Percentiles rank a stretch among this genome's conserved stretches.
Conservation (phyloP, 1,284 basidiomycete genomes). For the Trametes pubescens region DNA sequence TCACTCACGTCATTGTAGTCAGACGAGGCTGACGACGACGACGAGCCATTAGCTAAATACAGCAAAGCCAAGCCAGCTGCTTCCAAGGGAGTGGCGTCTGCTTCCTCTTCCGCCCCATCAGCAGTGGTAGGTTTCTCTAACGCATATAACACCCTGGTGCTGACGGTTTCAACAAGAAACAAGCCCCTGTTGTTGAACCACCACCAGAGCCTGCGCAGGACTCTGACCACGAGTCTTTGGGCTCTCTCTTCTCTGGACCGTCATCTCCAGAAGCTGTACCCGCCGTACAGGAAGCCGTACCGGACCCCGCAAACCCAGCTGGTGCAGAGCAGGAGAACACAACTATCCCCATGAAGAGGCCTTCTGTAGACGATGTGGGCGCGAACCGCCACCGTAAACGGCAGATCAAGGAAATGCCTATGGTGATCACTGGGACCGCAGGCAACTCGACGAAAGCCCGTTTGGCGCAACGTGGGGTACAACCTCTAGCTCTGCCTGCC, state of each 20-base stretch:
- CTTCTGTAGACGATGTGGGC: slow-evolving; percentile 12
- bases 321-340: neutral
- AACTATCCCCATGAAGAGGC: slow-evolving; percentile 27
- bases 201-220: neutral
- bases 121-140: neutral
- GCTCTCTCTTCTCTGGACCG: slow-evolving; percentile 36
- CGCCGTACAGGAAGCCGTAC: neutral
- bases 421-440: slow-evolving; percentile 26
- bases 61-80: slow-evolving; percentile 14
- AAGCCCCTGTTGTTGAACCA: neutral
- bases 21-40: slow-evolving; percentile 24
- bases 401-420: slow-evolving; percentile 34
- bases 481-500: neutral
- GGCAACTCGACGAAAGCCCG: slow-evolving; percentile 38
- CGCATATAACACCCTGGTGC: neutral
- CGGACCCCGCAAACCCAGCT: neutral
- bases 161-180: neutral
- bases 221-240: slow-evolving; percentile 20
- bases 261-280: slow-evolving; percentile 34
- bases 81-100: neutral
- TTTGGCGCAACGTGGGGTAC: slow-evolving; percentile 30
- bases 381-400: slow-evolving; percentile 27
- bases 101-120: neutral
- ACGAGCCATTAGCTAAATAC: slow-evolving; percentile 14
- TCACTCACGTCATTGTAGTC: neutral